phyloP scores from a whole-genome alignment of 2,329 filamentous ascomycete species.

The Aspergillus proliferans region DNA sequence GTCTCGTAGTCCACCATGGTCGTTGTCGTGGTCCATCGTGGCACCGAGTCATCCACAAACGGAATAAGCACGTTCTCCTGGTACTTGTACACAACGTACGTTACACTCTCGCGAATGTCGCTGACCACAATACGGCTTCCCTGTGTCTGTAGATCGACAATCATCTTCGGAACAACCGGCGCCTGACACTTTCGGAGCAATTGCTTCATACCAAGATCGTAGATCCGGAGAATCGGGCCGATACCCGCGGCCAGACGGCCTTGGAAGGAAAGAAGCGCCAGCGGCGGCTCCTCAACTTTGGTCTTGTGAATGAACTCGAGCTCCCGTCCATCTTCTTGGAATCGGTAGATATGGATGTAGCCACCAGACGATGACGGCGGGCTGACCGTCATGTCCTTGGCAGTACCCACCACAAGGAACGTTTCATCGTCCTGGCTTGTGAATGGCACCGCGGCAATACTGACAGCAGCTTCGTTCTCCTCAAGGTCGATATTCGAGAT shows the following conservation, averaged over 20 bases:
- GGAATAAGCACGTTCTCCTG: constrained; percentile 87
- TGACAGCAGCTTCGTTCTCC: constrained; percentile 87
- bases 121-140: constrained; percentile 86
- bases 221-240: constrained; percentile 74
- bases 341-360: constrained; percentile 86
- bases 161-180: constrained; percentile 70
- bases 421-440: constrained; percentile 80
- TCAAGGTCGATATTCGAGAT: constrained; percentile 74
- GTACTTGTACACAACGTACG: constrained; percentile 88
- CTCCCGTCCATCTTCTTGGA: constrained; percentile 77
- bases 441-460: constrained; percentile 77
- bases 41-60: constrained; percentile 83
- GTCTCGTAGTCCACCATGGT: constrained; percentile 98
- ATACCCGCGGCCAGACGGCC: constrained; percentile 82
- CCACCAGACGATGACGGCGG: constrained; percentile 71
- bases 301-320: constrained; percentile 97
- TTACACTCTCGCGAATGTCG: constrained; percentile 87
- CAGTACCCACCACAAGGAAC: constrained; percentile 91
- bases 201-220: constrained; percentile 88
- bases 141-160: constrained; percentile 82
- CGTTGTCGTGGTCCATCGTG: constrained; percentile 84
- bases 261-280: constrained; percentile 88
- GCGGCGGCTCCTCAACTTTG: constrained; percentile 78
- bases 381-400: constrained; percentile 76
- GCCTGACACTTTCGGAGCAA: constrained; percentile 87